These are phyloP conservation scores for Sistotremastrum niveocremeum DNA, from an alignment of 768 basidiomycete species.

Conservation along the genomic window DNA sequence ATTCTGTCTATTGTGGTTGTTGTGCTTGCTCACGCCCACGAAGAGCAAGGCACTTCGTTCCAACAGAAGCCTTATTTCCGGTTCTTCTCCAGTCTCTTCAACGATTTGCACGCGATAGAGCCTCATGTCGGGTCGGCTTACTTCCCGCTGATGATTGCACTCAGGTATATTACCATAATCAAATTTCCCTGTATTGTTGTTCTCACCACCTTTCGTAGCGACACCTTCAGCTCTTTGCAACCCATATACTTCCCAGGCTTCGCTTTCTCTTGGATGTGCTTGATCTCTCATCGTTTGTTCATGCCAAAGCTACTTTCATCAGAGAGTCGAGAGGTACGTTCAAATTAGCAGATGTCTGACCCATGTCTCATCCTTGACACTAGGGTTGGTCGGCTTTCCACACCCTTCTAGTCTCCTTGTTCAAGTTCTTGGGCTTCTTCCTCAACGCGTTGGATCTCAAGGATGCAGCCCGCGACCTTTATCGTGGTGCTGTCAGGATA, in stretches of 20 bases:
- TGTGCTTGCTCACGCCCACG: slow-evolving; percentile 87
- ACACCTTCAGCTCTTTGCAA: slow-evolving; percentile 90
- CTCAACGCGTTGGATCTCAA: slow-evolving; percentile 72
- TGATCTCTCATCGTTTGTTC: slow-evolving; percentile 91
- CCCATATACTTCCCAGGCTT: slow-evolving; percentile 96
- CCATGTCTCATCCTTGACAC: slow-evolving; percentile 5
- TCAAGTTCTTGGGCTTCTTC: slow-evolving; percentile 91
- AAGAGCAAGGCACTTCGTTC: slow-evolving; percentile 84
- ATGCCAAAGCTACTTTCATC: slow-evolving; percentile 89
- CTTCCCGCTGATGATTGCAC: slow-evolving; percentile 74
- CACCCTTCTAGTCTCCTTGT: slow-evolving; percentile 81
- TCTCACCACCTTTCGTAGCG: slow-evolving; percentile 34
- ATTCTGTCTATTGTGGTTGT: slow-evolving; percentile 95
- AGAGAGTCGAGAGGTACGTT: slow-evolving; percentile 70
- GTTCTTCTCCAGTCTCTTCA: slow-evolving; percentile 93
- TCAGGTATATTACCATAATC: slow-evolving; percentile 44
- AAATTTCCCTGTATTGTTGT: slow-evolving; percentile 1
- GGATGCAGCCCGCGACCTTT: slow-evolving; percentile 71
- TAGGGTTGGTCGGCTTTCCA: slow-evolving; percentile 95
- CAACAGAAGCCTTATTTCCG: slow-evolving; percentile 97
- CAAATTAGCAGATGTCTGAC: not conserved
- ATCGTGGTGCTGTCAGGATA: slow-evolving; percentile 79
- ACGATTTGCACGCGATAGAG: slow-evolving; percentile 82
- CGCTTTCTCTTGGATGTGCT: slow-evolving; percentile 94
- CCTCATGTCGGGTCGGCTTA: slow-evolving; percentile 77